Evolutionary conservation across 1,139 yeast genomes (phyloP).

Genomic region (Entelexis sorbosivorans): DNA sequence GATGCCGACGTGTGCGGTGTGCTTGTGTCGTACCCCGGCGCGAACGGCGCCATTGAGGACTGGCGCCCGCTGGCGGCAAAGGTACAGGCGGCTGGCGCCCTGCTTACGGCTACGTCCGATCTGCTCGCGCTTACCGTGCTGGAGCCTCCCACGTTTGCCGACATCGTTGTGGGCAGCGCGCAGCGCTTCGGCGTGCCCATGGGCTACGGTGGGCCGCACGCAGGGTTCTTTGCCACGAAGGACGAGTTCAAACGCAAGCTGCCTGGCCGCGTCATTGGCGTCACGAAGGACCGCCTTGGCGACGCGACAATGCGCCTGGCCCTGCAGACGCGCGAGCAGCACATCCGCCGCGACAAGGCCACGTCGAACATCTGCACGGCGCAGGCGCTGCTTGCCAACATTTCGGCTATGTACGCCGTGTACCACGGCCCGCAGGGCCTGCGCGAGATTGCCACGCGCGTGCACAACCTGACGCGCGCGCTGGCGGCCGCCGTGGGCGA

Average conservation of each 20-base stretch:
- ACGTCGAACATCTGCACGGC: constrained; percentile 97
- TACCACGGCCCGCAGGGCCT: constrained; percentile 95
- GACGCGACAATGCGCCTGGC: constrained; percentile 83
- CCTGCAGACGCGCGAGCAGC: constrained; percentile 95
- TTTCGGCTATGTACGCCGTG: constrained; percentile 90
- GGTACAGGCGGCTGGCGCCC: constrained; percentile 61
- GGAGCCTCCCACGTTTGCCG: constrained; percentile 80
- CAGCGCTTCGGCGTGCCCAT: constrained; percentile 97
- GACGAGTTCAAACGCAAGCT: constrained; percentile 74
- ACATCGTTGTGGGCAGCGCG: constrained; percentile 81
- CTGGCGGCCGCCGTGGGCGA: constrained; percentile 48
- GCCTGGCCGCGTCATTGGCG: constrained; percentile 93
- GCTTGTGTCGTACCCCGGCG: constrained; percentile 79
- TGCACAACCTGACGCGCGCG: constrained; percentile 61
- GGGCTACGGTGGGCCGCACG: constrained; percentile 98
- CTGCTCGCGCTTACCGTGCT: constrained; percentile 75
- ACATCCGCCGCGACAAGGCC: constrained; percentile 92
- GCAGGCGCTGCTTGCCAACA: constrained; percentile 89
- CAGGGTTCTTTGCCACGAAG: constrained; percentile 87
- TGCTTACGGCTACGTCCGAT: constrained; percentile 80
- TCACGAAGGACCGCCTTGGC: constrained; percentile 83
- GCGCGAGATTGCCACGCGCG: constrained; percentile 63
- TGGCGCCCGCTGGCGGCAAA: constrained; percentile 49
- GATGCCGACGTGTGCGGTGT: constrained; percentile 55
- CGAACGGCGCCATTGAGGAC: constrained; percentile 61